A percentile compares a stretch with the other conserved stretches of the same genome.
Evolutionary conservation across 257 asterid genomes (phyloP).

Genomic region (Nicotiana obtusifolia): DNA sequence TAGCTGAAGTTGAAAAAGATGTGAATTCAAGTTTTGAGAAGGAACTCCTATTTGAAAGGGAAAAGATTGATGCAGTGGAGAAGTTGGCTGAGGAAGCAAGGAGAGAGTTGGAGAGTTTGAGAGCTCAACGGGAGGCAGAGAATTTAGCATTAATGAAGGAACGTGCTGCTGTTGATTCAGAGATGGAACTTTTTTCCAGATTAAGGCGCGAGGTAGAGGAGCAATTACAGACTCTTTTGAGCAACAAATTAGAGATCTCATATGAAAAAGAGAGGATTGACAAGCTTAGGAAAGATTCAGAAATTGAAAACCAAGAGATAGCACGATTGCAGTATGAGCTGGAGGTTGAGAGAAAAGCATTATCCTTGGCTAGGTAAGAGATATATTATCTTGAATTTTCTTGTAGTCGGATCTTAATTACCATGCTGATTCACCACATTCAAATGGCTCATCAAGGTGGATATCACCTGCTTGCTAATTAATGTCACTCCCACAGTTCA

Average conservation of each 20-base stretch:
- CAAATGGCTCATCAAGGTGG: neutral
- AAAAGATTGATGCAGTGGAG: slow-evolving; percentile 63
- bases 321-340: slow-evolving; percentile 86
- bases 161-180: slow-evolving; percentile 86
- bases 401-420: slow-evolving; percentile 13
- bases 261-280: slow-evolving; percentile 80
- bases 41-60: slow-evolving; percentile 71
- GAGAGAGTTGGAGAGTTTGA: slow-evolving; percentile 70
- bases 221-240: slow-evolving; percentile 66
- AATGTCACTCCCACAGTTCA: neutral
- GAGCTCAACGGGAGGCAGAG: slow-evolving; percentile 72
- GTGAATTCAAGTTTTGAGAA: slow-evolving; percentile 65
- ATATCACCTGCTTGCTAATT: neutral
- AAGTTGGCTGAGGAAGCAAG: slow-evolving; percentile 77
- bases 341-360: slow-evolving; percentile 95
- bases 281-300: slow-evolving; percentile 79
- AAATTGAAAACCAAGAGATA: slow-evolving; percentile 68
- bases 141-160: slow-evolving; percentile 66
- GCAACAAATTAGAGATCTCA: slow-evolving; percentile 69
- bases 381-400: slow-evolving; percentile 6
- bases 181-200: slow-evolving; percentile 78
- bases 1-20: slow-evolving; percentile 89
- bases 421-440: neutral
- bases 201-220: slow-evolving; percentile 82
- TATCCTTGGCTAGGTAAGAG: slow-evolving; percentile 81